Evolutionary conservation across 2,329 filamentous ascomycete genomes (phyloP).

Genomic region (Xylariaceae sp.): DNA sequence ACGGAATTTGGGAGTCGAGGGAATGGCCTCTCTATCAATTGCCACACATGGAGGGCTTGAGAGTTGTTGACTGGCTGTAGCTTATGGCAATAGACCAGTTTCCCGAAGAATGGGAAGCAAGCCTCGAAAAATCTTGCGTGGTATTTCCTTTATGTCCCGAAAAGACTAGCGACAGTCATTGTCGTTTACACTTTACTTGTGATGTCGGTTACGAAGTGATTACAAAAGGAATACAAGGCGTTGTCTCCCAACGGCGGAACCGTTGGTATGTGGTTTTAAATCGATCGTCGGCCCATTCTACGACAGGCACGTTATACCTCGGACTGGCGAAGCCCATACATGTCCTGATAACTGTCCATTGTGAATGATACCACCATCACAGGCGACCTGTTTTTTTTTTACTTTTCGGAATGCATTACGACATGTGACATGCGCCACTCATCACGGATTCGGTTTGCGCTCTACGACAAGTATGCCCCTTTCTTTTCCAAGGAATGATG

Average conservation of each 20-base stretch:
- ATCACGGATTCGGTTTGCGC: no score
- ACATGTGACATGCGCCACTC: no score
- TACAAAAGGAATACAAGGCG: conserved; percentile 14
- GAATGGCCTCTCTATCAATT: conserved; percentile 13
- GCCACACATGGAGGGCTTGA: conserved; percentile 9
- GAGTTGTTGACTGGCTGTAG: conserved; percentile 12
- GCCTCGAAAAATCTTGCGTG: conserved; percentile 18
- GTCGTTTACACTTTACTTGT: conserved; percentile 10
- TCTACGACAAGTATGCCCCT: no score
- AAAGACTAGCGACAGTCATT: conserved; percentile 1
- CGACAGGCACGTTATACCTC: neutral
- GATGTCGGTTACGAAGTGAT: conserved; percentile 18
- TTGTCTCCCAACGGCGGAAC: conserved; percentile 13
- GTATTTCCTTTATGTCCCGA: conserved; percentile 17
- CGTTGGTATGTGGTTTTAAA: conserved; percentile 7
- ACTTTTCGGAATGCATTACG: no score
- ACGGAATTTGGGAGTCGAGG: conserved; percentile 11
- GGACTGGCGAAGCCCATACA: neutral
- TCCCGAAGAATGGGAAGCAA: conserved; percentile 9
- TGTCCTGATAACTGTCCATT: neutral
- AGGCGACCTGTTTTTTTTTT: no score
- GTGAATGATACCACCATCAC: neutral
- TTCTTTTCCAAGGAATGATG: no score
- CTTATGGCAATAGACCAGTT: conserved; percentile 19
- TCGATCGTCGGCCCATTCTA: neutral